Evolutionary conservation across 164 flowering plant genomes (phyloP), one percentile per base, ranked within the genome.

Genomic region (Dillenia suffruticosa): DNA sequence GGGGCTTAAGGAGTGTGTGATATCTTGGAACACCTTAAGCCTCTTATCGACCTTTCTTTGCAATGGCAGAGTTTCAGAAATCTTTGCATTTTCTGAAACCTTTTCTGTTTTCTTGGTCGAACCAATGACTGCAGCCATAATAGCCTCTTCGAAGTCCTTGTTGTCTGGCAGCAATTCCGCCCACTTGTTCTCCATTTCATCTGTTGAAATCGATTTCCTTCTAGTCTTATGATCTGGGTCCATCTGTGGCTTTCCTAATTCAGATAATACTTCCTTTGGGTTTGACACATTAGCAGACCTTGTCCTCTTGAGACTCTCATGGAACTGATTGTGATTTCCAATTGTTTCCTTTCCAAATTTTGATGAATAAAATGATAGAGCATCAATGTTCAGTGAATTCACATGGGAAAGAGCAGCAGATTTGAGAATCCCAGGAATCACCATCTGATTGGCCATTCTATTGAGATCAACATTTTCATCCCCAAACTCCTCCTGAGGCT

Each of bases 71-170:
- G 58, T 24, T 32, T 54, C 72, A 10, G 71, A 12, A 22, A n/a
- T 56, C 43, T 19, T 70, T 19, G 22, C 50, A n/a, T 12, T 63
- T 1, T 57, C 68, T 7, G 13, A 56, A 9, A 46, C 46, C 63
- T 73, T 73, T 53, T 24, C 54, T 10, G 64, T 32, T 50, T 72
- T 84, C 19, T 61, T 59, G 15, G 50, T 51, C 17, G 77, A 59
- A 26, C 84, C 88, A 60, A 93, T 66, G 62, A 84, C 89, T 26
- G 99, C 94, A 8, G 97, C 86, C 1, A 89, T 63, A 11, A 95
- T 83, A 4, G 99, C 98, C 15, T 92, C 96, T 53, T 95, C 97
- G 44, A 90, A 87, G 26, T 83, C 96, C 56, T 84, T 70, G 58
- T 59, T 77, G 50, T 88, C 92, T 0, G 99, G 99, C 52, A 90